These are phyloP conservation scores for Pezicula neosporulosa DNA, from an alignment of 2,329 filamentous ascomycete genomes.

Conservation along the genomic window DNA sequence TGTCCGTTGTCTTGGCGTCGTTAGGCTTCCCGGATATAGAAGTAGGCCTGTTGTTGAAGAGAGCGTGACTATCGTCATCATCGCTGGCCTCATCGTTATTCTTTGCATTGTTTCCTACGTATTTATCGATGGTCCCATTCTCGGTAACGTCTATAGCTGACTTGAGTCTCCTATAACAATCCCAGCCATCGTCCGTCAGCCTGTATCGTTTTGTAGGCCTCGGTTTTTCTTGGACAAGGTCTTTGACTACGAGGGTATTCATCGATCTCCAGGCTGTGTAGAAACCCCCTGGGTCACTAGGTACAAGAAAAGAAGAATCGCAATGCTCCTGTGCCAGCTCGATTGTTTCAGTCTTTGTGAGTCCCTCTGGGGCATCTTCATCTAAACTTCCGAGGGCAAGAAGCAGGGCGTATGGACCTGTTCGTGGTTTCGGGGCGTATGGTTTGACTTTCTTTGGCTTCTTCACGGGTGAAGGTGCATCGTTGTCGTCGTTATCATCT, in stretches of 20 bases:
- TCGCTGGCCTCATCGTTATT: background rate
- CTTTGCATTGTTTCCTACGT: background rate
- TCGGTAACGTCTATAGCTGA: constrained; percentile 31
- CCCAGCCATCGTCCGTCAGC: constrained; percentile 76
- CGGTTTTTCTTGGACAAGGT: constrained; percentile 69
- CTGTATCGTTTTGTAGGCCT: constrained; percentile 65
- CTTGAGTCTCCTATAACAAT: constrained; percentile 64
- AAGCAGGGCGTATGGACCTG: constrained; percentile 71
- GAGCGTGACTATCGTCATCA: background rate
- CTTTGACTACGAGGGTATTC: constrained; percentile 70
- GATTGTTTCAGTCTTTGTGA: constrained; percentile 68
- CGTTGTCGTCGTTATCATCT: constrained; percentile 7
- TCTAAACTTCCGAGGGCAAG: constrained; percentile 60
- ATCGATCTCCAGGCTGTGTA: constrained; percentile 84
- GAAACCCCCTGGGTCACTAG: constrained; percentile 63
- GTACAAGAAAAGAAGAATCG: constrained; percentile 69
- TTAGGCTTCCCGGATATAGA: too few species aligned
- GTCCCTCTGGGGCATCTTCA: constrained; percentile 48
- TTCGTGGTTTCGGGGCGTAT: constrained; percentile 71
- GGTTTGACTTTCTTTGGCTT: constrained; percentile 56
- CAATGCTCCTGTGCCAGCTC: constrained; percentile 68
- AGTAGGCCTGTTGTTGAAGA: background rate
- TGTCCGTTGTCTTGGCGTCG: too few species aligned
- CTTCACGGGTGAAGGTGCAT: constrained; percentile 38
- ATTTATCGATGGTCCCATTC: constrained; percentile 13